These are phyloP conservation scores for Penicillium palitans DNA, from an alignment of 2,329 filamentous ascomycete genomes.

Conservation along the genomic window DNA sequence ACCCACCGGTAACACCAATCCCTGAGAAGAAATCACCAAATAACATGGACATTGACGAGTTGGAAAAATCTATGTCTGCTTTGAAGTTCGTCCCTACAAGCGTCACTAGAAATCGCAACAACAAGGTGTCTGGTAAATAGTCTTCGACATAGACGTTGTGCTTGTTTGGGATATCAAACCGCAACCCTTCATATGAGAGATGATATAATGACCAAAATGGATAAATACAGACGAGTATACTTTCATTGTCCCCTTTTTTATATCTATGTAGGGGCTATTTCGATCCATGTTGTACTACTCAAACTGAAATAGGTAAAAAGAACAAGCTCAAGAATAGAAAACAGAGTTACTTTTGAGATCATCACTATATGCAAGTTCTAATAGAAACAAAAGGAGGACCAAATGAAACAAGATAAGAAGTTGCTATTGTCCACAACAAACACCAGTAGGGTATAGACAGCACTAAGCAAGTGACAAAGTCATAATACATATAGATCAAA, in stretches of 20 bases:
- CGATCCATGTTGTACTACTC: not conserved
- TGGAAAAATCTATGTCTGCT: slow-evolving; percentile 47
- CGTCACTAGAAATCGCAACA: slow-evolving; percentile 35
- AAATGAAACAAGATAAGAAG: slow-evolving; percentile 1
- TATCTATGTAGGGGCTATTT: too few species aligned
- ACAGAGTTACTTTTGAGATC: not conserved
- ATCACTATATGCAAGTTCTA: slow-evolving; percentile 2
- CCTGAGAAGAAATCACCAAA: slow-evolving; percentile 11
- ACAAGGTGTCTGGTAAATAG: slow-evolving; percentile 19
- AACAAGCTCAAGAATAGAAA: not conserved
- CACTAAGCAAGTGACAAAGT: slow-evolving; percentile 19
- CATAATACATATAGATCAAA: slow-evolving; percentile 25
- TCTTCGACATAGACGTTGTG: not conserved
- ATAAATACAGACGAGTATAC: not conserved
- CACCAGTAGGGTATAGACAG: slow-evolving; percentile 24
- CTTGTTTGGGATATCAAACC: not conserved
- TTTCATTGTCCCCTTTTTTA: not conserved
- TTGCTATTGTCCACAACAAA: slow-evolving; percentile 10
- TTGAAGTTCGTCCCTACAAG: slow-evolving; percentile 47
- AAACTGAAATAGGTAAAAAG: not conserved
- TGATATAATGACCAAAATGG: not conserved
- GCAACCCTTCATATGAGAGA: not conserved
- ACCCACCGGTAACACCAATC: slow-evolving; percentile 1
- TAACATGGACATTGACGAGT: slow-evolving; percentile 39
- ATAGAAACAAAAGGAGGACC: not conserved